Base-by-base conservation (phyloP, 768 basidiomycete genomes). In the Agrocybe pediades region DNA sequence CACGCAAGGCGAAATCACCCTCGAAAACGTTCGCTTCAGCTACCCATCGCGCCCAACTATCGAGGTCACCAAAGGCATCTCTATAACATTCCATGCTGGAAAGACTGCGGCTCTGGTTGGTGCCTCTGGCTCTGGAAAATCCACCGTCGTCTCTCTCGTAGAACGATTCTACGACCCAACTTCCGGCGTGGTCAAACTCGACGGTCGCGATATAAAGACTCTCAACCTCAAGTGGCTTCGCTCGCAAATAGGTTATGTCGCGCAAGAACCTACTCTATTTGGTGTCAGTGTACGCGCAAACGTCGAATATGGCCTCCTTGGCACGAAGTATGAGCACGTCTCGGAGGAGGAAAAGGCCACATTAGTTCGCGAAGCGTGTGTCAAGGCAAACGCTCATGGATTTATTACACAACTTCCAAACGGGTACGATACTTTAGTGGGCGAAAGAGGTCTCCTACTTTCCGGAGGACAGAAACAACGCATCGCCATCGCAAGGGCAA, bases 381-480 rank as follows among this genome's bases (percentile, higher is more conserved):
- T 74, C 49, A 79, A 80, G 3, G 89, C 92, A 0, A 80, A 87
- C 64, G 83, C 87, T 11, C 88, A 92, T 68, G 87, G 88, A 7
- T 92, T 92, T 69, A 80, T 94, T 64, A 71, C 76, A 68, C 71
- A 74, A 13, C 74, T 92, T 0, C 89, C 90, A 0, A 74, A 86
- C 17, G 89, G 87, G 1, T 92, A 94, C 72, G 82, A 90, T 49
- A 93, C 92, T 0, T 68, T 77, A 57, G 77, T 94, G 9, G 92
- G 92, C 41, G 90, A 93, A 69, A 94, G 95, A 66, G 95, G 92
- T 0, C 73, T 81, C n/a, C 78, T 94, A 41, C 83, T 98, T 52
- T 95, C 92, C 0, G 95, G 95, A 20, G 95, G 95, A 1, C 95
- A 98, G 65, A 55, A 92, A 0, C 95, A 98, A 70, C 83, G 95